phyloP scores from a whole-genome alignment of 768 basidiomycete species.

The Hebeloma cylindrosporum region DNA sequence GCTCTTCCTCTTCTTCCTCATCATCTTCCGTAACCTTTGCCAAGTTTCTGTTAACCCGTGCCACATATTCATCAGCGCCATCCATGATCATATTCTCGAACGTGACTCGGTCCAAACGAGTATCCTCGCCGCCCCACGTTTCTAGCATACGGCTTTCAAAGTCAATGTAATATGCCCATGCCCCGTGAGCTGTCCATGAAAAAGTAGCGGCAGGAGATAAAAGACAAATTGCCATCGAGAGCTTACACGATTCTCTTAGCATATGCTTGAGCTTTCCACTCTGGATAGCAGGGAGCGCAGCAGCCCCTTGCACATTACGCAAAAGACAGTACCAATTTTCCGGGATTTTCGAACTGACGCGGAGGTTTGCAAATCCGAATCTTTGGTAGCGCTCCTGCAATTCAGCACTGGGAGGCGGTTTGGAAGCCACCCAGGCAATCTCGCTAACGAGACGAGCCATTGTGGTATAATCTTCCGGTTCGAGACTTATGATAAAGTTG shows the following conservation, averaged over 20 bases:
- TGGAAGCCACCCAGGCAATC: background rate
- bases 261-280: background rate
- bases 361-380: background rate
- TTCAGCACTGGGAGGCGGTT: background rate
- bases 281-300: slow-evolving; percentile 1
- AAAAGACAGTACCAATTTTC: slow-evolving; percentile 6
- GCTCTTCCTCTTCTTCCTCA: too few relatives aligned
- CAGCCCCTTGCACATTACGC: slow-evolving; percentile 2
- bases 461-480: background rate
- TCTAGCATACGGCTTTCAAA: too few relatives aligned
- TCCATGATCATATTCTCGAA: too few relatives aligned
- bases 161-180: too few relatives aligned
- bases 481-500: slow-evolving; percentile 2
- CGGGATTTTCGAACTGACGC: background rate
- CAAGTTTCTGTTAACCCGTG: too few relatives aligned
- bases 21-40: too few relatives aligned
- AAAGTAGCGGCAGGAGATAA: too few relatives aligned
- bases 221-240: too few relatives aligned
- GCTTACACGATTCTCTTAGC: background rate
- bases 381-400: background rate
- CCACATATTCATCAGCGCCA: too few relatives aligned
- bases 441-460: background rate
- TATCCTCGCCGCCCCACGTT: too few relatives aligned
- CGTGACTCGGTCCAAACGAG: too few relatives aligned
- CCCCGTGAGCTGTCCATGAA: too few relatives aligned